phyloP scores from a whole-genome alignment of 1,139 yeast genomes.

The Blastobotrys arbuscula region DNA sequence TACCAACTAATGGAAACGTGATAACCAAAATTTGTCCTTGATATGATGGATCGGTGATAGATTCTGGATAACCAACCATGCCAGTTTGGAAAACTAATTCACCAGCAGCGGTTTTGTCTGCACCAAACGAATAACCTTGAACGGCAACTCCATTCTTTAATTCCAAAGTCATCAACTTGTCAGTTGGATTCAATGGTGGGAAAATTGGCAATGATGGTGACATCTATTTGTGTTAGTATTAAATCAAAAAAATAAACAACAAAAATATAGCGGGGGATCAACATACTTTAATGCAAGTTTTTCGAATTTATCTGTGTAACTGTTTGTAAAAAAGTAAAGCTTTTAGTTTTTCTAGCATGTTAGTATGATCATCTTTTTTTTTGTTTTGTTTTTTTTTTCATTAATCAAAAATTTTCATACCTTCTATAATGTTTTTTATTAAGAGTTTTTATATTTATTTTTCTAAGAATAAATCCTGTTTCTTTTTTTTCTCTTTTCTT shows the following conservation, averaged over 20 bases:
- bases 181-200: slow-evolving; percentile 80
- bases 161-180: slow-evolving; percentile 83
- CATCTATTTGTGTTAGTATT: background rate
- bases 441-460: background rate
- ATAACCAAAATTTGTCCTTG: slow-evolving; percentile 96
- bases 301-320: too few relatives aligned
- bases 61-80: slow-evolving; percentile 99
- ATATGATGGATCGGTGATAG: slow-evolving; percentile 97
- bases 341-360: background rate
- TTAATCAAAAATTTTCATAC: background rate
- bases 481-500: background rate
- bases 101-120: slow-evolving; percentile 84
- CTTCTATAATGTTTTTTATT: background rate
- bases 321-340: background rate
- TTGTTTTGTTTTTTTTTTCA: background rate
- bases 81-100: slow-evolving; percentile 99
- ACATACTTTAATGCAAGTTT: too few relatives aligned
- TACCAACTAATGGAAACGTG: slow-evolving; percentile 95
- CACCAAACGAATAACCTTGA: slow-evolving; percentile 98
- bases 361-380: background rate
- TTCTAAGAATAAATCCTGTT: background rate
- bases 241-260: too few relatives aligned
- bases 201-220: slow-evolving; percentile 55
- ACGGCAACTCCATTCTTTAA: slow-evolving; percentile 83
- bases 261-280: too few relatives aligned